These are phyloP conservation scores for Tritrichomonas foetus DNA, from an alignment of 208 protist species.

Conservation along the genomic window DNA sequence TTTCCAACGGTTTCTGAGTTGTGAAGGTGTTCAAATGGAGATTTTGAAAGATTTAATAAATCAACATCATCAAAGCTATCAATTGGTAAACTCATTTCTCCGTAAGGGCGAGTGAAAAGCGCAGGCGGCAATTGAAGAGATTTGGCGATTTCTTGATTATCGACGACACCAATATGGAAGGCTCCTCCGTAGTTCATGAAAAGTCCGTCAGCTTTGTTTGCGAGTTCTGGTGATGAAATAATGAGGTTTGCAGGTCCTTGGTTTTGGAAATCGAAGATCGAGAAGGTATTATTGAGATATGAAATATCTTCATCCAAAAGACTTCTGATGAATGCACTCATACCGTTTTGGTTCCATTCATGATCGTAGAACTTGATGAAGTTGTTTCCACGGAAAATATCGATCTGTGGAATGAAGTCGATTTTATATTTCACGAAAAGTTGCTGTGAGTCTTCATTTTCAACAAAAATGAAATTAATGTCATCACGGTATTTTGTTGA, in stretches of 20 bases:
- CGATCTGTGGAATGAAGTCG: not conserved
- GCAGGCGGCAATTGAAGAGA: not conserved
- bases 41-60: not conserved
- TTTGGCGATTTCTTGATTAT: not conserved
- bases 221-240: not conserved
- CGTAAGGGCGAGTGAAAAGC: not conserved
- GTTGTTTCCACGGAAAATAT: not conserved
- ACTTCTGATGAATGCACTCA: not conserved
- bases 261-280: not conserved
- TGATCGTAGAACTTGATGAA: not conserved
- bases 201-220: not conserved
- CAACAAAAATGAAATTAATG: not conserved
- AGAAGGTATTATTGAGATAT: not conserved
- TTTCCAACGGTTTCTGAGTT: not conserved
- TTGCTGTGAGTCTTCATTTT: not conserved
- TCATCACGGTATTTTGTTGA: not conserved
- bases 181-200: not conserved
- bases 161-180: not conserved
- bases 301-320: not conserved
- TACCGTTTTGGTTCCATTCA: not conserved
- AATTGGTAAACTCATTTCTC: not conserved
- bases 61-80: not conserved
- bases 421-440: not conserved
- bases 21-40: not conserved
- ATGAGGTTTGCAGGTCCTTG: not conserved